Percentiles rank a stretch among this genome's conserved stretches.
Conservation (phyloP, 352 stramenopile genomes). For the Phytophthora ramorum region DNA sequence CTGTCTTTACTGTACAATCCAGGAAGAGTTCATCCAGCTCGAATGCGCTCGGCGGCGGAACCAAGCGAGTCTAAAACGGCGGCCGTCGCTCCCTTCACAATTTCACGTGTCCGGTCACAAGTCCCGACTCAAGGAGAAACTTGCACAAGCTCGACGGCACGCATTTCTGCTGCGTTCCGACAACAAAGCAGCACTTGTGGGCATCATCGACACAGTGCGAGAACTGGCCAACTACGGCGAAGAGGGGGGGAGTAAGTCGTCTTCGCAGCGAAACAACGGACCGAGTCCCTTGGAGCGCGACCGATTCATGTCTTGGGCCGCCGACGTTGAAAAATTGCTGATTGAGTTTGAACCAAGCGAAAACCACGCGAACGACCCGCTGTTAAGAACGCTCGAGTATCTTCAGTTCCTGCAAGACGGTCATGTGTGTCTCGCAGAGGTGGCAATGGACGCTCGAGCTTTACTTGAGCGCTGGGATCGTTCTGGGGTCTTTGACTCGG, state of each 20-base stretch:
- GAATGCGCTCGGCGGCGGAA: slow-evolving; percentile 64
- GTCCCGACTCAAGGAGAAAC: slow-evolving; percentile 53
- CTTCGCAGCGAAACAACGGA: slow-evolving; percentile 9
- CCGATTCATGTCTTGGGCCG: slow-evolving; percentile 51
- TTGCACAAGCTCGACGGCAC: slow-evolving; percentile 53
- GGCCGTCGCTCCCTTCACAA: slow-evolving; percentile 56
- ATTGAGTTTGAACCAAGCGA: slow-evolving; percentile 58
- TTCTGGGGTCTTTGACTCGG: slow-evolving; percentile 57
- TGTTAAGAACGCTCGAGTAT: slow-evolving; percentile 54
- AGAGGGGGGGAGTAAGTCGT: slow-evolving; percentile 1
- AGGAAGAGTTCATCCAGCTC: slow-evolving; percentile 69
- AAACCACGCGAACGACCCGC: slow-evolving; percentile 49
- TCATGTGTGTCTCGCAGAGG: slow-evolving; percentile 62
- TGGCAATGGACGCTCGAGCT: slow-evolving; percentile 51
- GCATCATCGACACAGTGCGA: slow-evolving; percentile 52
- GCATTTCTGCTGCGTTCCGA: slow-evolving; percentile 57
- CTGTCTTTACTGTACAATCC: background rate
- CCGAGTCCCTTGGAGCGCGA: slow-evolving; percentile 64
- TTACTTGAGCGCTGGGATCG: slow-evolving; percentile 66
- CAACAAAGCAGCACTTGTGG: slow-evolving; percentile 53
- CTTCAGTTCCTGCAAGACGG: slow-evolving; percentile 67
- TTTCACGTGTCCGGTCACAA: slow-evolving; percentile 47
- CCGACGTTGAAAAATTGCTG: slow-evolving; percentile 45
- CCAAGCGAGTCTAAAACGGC: slow-evolving; percentile 42
- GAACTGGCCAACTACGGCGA: slow-evolving; percentile 38